Base-by-base conservation (phyloP, 352 stramenopile species). In the Globisporangium spinosum region DNA sequence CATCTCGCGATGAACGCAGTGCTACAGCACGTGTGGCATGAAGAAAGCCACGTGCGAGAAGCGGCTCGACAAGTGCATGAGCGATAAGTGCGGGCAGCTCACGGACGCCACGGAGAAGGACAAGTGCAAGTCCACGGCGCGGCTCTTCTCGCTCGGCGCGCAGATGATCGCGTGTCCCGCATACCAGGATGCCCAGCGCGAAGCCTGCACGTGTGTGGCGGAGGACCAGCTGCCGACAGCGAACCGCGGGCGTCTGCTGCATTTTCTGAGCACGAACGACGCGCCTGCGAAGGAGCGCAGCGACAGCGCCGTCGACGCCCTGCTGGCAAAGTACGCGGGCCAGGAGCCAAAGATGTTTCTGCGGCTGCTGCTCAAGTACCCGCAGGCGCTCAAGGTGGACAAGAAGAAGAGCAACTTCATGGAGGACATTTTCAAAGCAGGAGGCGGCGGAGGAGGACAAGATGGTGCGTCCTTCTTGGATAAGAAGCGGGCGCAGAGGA, bases 11-110 rank as follows among this genome's bases (percentile, higher is more conserved):
- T n/a, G 72, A 32, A 25, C 9, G 12, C 49, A 93, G 83, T 94
- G 86, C 70, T 94, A 94, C 72, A 89, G 83, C 67, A 76, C 69
- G n/a, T 94, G 86, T 34, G 86, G 86, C 23, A 91, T 94, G 72
- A 77, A 84, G 55, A 94, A 94, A 59, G 56, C 59, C 55, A 77
- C 73, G 58, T 94, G 86, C 58, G 86, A 94, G 67, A 87, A 83
- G 63, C 77, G 81, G 0, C 58, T 94, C 51, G 75, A 86, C 49
- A 91, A 90, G 67, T 94, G 86, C 70, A 89, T 94, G 82, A 83
- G 77, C 51, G 69, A 69, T 32, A 80, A 74, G 54, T 94, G 86
- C 70, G 78, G 64, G 22, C 56, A 35, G 47, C 40, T 70, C 8
- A 58, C 51, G 6, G 63, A 72, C 15, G 25, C 56, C 9, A n/a